These are phyloP conservation scores for Pyrenophora seminiperda DNA, from an alignment of 2,329 filamentous ascomycete genomes.

Conservation along the genomic window DNA sequence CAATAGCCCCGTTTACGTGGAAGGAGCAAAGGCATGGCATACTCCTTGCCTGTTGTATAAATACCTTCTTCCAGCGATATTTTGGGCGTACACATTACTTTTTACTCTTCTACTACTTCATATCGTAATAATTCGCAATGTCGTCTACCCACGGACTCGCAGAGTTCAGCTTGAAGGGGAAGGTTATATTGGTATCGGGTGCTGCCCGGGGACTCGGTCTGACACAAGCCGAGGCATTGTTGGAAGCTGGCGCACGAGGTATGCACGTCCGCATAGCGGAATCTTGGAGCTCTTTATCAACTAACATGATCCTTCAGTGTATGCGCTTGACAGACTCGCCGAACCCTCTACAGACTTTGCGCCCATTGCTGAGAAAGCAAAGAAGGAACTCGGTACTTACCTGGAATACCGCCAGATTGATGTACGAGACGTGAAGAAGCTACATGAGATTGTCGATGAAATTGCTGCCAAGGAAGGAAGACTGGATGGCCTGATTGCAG, in stretches of 20 bases:
- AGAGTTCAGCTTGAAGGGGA: slow-evolving; percentile 76
- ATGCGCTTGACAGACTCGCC: slow-evolving; percentile 68
- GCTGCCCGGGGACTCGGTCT: slow-evolving; percentile 75
- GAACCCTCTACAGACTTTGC: slow-evolving; percentile 67
- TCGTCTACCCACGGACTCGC: slow-evolving; percentile 55
- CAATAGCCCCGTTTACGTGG: slow-evolving; percentile 9
- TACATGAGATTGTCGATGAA: slow-evolving; percentile 69
- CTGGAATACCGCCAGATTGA: slow-evolving; percentile 80
- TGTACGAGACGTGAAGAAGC: slow-evolving; percentile 70
- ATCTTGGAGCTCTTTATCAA: neutral
- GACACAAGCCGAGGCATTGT: slow-evolving; percentile 71
- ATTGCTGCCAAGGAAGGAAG: slow-evolving; percentile 74
- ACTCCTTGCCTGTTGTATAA: slow-evolving; percentile 6
- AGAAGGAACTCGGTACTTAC: slow-evolving; percentile 67
- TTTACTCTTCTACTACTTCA: neutral
- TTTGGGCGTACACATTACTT: neutral
- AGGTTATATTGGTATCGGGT: slow-evolving; percentile 72
- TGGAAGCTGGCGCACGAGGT: slow-evolving; percentile 75
- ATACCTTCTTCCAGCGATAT: neutral
- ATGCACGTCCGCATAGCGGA: slow-evolving; percentile 2
- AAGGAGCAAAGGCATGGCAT: slow-evolving; percentile 1
- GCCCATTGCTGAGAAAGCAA: slow-evolving; percentile 66
- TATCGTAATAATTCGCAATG: slow-evolving; percentile 16
- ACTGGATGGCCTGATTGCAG: slow-evolving; percentile 78
- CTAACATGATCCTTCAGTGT: slow-evolving; percentile 54